Evolutionary conservation across 2,329 filamentous ascomycete genomes (phyloP).

Genomic region (Stachybotrys chartarum): DNA sequence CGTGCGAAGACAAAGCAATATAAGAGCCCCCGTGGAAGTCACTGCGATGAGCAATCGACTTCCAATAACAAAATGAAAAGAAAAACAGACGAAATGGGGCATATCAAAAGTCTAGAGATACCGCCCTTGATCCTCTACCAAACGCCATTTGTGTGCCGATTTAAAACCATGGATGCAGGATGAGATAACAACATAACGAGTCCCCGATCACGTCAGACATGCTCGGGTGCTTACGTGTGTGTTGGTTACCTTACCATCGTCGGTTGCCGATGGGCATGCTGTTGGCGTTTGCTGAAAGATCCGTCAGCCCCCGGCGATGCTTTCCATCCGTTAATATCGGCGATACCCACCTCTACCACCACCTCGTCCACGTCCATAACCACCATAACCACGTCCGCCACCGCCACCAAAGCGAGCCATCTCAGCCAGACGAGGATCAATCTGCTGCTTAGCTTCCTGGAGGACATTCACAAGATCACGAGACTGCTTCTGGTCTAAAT

Average conservation of each 20-base stretch:
- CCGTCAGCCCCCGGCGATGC: constrained; percentile 25
- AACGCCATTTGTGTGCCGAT: constrained; percentile 15
- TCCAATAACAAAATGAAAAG: constrained; percentile 3
- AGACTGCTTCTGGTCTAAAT: constrained; percentile 79
- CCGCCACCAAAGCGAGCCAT: constrained; percentile 91
- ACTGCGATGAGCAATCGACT: neutral
- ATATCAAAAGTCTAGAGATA: constrained; percentile 10
- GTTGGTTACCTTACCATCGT: constrained; percentile 36
- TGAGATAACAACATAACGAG: neutral
- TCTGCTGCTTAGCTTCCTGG: constrained; percentile 94
- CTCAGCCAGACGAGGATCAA: constrained; percentile 90
- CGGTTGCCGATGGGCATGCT: constrained; percentile 41
- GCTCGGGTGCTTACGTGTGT: neutral
- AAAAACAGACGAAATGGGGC: constrained; percentile 4
- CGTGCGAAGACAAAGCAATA: neutral
- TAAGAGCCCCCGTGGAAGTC: neutral
- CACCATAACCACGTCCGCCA: constrained; percentile 64
- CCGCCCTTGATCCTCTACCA: constrained; percentile 20
- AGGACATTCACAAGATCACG: constrained; percentile 93
- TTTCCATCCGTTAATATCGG: constrained; percentile 21
- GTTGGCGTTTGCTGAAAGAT: constrained; percentile 38
- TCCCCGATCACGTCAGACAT: neutral
- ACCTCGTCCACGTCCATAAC: constrained; percentile 60
- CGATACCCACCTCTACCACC: constrained; percentile 42
- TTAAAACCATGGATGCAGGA: neutral